A percentile compares a stretch with the other conserved stretches of the same genome.
Conservation (phyloP, 805 yeast species). For the Pichia eremophila region DNA sequence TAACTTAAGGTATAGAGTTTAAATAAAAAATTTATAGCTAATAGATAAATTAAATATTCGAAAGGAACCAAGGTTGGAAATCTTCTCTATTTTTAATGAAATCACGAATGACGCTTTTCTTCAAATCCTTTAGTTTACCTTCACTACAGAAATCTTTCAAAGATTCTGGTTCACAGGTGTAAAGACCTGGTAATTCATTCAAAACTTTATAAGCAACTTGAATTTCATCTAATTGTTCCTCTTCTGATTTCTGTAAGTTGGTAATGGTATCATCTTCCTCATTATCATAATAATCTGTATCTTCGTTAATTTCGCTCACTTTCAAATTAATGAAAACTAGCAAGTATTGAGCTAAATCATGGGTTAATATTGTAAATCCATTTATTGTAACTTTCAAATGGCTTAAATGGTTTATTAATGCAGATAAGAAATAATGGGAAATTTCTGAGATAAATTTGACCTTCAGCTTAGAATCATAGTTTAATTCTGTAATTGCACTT, state of each 20-base stretch:
- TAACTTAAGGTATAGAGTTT: not conserved
- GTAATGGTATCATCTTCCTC: slow-evolving; percentile 19
- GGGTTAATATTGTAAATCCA: slow-evolving; percentile 77
- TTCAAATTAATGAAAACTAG: slow-evolving; percentile 17
- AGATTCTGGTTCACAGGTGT: slow-evolving; percentile 75
- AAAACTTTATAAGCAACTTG: slow-evolving; percentile 35
- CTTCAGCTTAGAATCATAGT: slow-evolving; percentile 16
- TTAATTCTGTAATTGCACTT: slow-evolving; percentile 25
- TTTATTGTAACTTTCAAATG: slow-evolving; percentile 67
- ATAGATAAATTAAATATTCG: not conserved
- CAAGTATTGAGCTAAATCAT: slow-evolving; percentile 73
- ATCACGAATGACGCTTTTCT: slow-evolving; percentile 34
- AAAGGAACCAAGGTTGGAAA: slow-evolving; percentile 40
- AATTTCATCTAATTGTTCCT: slow-evolving; percentile 43
- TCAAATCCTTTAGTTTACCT: slow-evolving; percentile 63
- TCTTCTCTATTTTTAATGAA: slow-evolving; percentile 34
- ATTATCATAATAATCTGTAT: not conserved
- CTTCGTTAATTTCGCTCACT: slow-evolving; percentile 4
- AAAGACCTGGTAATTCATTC: slow-evolving; percentile 75
- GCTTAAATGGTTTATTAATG: slow-evolving; percentile 62
- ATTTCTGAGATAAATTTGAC: slow-evolving; percentile 16
- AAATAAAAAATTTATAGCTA: not conserved
- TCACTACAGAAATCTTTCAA: slow-evolving; percentile 71
- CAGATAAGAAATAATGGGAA: slow-evolving; percentile 30
- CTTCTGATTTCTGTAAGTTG: slow-evolving; percentile 26